These are phyloP conservation scores for Septoria linicola DNA, from an alignment of 2,329 filamentous ascomycete species.

Conservation along the genomic window DNA sequence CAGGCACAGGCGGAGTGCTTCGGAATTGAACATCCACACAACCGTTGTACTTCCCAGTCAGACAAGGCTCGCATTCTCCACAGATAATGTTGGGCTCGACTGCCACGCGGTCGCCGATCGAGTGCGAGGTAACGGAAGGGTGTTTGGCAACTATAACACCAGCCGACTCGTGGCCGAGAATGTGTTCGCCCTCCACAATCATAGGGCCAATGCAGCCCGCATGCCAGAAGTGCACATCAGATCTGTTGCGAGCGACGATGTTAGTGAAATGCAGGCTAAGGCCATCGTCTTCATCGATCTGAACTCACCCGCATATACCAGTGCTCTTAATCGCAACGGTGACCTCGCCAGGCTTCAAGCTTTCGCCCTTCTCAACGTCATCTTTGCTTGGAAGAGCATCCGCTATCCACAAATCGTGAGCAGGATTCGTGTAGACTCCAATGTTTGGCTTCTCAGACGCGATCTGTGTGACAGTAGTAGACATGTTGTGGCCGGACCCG, in stretches of 20 bases:
- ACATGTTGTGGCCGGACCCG: constrained; percentile 19
- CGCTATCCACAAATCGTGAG: constrained; percentile 85
- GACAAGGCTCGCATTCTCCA: constrained; percentile 82
- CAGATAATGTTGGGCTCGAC: constrained; percentile 95
- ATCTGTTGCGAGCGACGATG: constrained; percentile 51
- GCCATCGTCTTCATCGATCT: too few relatives aligned
- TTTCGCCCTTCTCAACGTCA: constrained; percentile 66
- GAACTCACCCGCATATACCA: constrained; percentile 90
- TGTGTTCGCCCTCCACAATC: constrained; percentile 85
- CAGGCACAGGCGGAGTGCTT: constrained; percentile 84
- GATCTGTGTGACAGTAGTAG: constrained; percentile 29
- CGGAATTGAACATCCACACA: constrained; percentile 84
- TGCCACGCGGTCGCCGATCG: constrained; percentile 85
- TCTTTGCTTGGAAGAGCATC: constrained; percentile 74
- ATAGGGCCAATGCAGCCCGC: constrained; percentile 93
- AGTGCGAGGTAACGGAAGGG: constrained; percentile 72
- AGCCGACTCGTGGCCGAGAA: constrained; percentile 91
- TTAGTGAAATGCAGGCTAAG: not conserved
- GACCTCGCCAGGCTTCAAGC: constrained; percentile 77
- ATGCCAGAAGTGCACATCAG: constrained; percentile 97
- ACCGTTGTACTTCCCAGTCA: constrained; percentile 92
- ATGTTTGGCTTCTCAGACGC: constrained; percentile 77
- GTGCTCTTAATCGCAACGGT: constrained; percentile 88
- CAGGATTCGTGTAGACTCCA: constrained; percentile 91
- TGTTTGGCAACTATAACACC: constrained; percentile 78